Conservation (phyloP, 2,329 filamentous ascomycete species). For the Parafenestella ontariensis region DNA sequence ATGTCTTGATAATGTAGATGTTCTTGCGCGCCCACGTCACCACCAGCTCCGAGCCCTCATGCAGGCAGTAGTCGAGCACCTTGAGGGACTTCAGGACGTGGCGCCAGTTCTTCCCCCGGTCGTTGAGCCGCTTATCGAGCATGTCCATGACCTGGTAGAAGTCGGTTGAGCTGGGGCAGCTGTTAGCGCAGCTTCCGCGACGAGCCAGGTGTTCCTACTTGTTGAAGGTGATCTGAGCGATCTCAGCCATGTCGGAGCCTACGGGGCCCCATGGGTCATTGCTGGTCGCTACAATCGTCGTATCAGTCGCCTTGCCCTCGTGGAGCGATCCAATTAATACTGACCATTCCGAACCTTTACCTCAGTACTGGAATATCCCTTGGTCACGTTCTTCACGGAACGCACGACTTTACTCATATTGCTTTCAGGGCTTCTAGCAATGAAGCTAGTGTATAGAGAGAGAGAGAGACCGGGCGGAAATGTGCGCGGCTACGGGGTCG, state of each 20-base stretch:
- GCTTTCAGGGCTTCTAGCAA: too few species aligned
- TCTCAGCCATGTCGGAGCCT: conserved; percentile 98
- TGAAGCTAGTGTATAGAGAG: conserved; percentile 2
- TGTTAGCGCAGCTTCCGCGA: conserved; percentile 33
- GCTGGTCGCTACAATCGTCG: conserved; percentile 75
- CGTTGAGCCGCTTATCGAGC: conserved; percentile 97
- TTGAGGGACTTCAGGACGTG: conserved; percentile 98
- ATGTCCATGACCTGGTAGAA: conserved; percentile 99
- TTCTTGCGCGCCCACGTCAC: conserved; percentile 99
- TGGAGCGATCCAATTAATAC: conserved; percentile 5
- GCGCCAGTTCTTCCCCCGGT: conserved; percentile 99
- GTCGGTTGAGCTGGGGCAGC: conserved; percentile 75
- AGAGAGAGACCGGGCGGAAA: background rate
- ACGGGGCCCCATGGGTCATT: conserved; percentile 99
- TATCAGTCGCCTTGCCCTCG: background rate
- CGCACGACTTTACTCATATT: conserved; percentile 96
- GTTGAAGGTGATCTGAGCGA: conserved; percentile 96
- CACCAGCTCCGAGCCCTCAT: conserved; percentile 94
- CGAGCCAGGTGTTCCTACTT: conserved; percentile 67
- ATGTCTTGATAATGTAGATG: conserved; percentile 97
- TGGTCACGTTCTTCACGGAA: conserved; percentile 98
- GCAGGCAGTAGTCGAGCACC: conserved; percentile 95
- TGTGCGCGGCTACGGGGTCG: conserved; percentile 4
- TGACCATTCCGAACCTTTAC: conserved; percentile 75
- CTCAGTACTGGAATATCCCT: conserved; percentile 95